Conservation (phyloP, 116 monocot species). For the Iris pallida region DNA sequence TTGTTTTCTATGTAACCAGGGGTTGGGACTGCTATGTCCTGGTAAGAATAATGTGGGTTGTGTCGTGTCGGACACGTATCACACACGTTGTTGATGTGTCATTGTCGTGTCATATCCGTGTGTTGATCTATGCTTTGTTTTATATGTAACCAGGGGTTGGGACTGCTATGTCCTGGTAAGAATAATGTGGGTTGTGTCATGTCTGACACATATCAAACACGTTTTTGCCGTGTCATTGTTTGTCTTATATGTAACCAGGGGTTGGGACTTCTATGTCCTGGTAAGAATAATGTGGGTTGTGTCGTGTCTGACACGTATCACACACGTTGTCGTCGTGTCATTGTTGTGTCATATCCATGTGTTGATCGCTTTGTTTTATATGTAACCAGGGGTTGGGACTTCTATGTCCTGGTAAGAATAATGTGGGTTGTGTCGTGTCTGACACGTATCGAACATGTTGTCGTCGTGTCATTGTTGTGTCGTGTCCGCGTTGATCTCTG, state of each 20-base stretch:
- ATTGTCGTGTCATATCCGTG: background rate
- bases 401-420: background rate
- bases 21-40: slow-evolving; percentile 36
- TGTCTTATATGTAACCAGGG: too few relatives aligned
- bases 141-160: background rate
- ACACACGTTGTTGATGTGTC: background rate
- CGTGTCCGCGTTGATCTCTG: too few relatives aligned
- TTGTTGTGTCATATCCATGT: background rate
- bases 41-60: slow-evolving; percentile 27
- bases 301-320: background rate
- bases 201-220: too few relatives aligned
- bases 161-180: background rate
- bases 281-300: slow-evolving; percentile 24
- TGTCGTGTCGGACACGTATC: too few relatives aligned
- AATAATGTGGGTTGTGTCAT: too few relatives aligned
- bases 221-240: too few relatives aligned
- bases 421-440: too few relatives aligned
- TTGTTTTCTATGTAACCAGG: too few relatives aligned
- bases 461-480: too few relatives aligned
- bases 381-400: background rate
- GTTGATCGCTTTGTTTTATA: background rate
- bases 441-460: too few relatives aligned
- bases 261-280: slow-evolving; percentile 50
- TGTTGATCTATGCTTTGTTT: background rate
- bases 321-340: background rate